phyloP scores from a whole-genome alignment of 805 yeast species.

The Candida tallmaniae region DNA sequence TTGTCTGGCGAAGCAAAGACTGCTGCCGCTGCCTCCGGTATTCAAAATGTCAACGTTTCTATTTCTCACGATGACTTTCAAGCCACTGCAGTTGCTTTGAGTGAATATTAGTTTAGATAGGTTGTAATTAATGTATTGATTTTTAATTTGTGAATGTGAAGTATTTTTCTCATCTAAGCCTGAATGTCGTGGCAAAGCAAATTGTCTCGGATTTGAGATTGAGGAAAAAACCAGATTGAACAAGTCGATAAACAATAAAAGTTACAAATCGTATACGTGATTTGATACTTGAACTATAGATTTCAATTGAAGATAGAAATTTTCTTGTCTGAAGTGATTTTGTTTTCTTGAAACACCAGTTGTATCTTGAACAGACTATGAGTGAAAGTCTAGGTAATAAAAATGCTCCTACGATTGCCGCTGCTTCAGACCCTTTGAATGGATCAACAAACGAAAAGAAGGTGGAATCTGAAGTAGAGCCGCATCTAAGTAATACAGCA shows the following conservation, averaged over 20 bases:
- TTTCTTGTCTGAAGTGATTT: no score
- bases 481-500: no score
- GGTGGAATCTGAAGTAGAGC: background rate
- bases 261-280: no score
- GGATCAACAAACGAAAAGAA: background rate
- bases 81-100: slow-evolving; percentile 94
- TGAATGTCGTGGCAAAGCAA: background rate
- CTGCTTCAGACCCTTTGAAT: background rate
- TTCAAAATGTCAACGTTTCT: slow-evolving; percentile 72
- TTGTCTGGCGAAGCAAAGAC: slow-evolving; percentile 72
- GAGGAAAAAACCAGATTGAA: background rate
- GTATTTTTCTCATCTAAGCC: no score
- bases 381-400: slow-evolving; percentile 3
- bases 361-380: no score
- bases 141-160: no score
- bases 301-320: no score
- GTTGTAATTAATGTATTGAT: no score
- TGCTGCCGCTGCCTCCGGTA: slow-evolving; percentile 70
- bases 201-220: background rate
- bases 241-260: slow-evolving; percentile 1
- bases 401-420: background rate
- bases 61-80: slow-evolving; percentile 96
- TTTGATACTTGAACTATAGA: no score
- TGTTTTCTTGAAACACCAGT: no score
- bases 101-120: slow-evolving; percentile 37